Evolutionary conservation across 495 filamentous ascomycete species (phyloP), one percentile per base, ranked within the genome.

Genomic region (Xylaria palmicola): DNA sequence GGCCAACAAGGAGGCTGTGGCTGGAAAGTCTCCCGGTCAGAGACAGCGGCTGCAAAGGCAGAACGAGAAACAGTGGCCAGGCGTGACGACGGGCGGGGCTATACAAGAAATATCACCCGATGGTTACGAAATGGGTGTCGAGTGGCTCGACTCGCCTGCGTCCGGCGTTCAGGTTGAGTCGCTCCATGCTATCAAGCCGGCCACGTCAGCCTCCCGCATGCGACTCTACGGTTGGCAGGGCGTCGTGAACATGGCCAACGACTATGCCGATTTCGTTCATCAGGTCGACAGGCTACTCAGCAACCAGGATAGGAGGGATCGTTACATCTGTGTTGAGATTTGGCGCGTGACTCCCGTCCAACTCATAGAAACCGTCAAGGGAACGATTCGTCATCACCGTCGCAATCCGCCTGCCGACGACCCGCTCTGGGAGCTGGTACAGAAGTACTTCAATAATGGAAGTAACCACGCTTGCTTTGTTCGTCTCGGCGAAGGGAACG

Each of bases 261-360:
- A 60, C 4, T 53, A 60, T 12, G 13, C 6, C 7, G 36, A 32
- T 15, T 60, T 60, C 17, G 58, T 60, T n/a, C 5, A 9, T 13
- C 47, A 55, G 36, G 48, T 45, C 30, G 58, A 60, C 48, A 52
- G 13, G 24, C 49, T 60, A 17, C 36, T 45, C 6, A 60, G 58
- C 15, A 60, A 53, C 22, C 39, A 13, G 58, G 8, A 29, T 0
- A 6, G 3, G 6, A 39, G 48, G n/a, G 58, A 71, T 43, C 58
- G 60, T 29, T 36, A 4, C 6, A 45, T 71, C 36, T 54, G 59
- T 9, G 24, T 71, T 15, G 55, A 71, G 36, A 32, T 68, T 39
- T 71, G 68, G 68, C n/a, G 58, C 15, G 1, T 9, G 27, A 13
- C 29, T n/a, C 4, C 26, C n/a, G 1, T 17, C 1, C 1, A 47